These are phyloP conservation scores for Neolentinus lepideus DNA, from an alignment of 1,284 basidiomycete genomes.

Conservation along the genomic window DNA sequence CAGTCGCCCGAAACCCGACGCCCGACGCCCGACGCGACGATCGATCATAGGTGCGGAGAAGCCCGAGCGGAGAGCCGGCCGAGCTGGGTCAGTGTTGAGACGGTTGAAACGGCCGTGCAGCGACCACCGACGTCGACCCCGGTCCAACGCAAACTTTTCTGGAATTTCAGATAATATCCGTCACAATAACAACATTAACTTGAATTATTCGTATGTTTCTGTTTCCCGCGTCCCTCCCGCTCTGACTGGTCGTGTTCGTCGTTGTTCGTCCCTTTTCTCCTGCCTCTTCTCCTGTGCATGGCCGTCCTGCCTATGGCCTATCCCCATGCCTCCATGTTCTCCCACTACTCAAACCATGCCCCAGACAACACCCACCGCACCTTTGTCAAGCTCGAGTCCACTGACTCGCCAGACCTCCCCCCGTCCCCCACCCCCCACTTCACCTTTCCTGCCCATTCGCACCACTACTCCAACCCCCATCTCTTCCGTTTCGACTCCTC, in stretches of 20 bases:
- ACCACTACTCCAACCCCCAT: not conserved
- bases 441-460: not conserved
- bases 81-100: not conserved
- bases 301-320: not conserved
- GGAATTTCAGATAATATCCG: not conserved
- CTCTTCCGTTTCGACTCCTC: not conserved
- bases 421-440: not conserved
- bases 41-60: conserved; percentile 14
- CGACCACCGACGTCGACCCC: not conserved
- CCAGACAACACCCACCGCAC: not conserved
- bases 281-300: not conserved
- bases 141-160: not conserved
- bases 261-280: not conserved
- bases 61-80: not conserved
- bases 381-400: conserved; percentile 2
- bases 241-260: not conserved
- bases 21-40: no score
- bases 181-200: not conserved
- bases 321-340: not conserved
- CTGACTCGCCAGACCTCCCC: not conserved
- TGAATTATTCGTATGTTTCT: not conserved
- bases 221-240: not conserved
- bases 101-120: not conserved
- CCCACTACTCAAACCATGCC: not conserved
- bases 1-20: no score